phyloP scores from a whole-genome alignment of 177 flowering plant genomes.

The Vitis hybrid region DNA sequence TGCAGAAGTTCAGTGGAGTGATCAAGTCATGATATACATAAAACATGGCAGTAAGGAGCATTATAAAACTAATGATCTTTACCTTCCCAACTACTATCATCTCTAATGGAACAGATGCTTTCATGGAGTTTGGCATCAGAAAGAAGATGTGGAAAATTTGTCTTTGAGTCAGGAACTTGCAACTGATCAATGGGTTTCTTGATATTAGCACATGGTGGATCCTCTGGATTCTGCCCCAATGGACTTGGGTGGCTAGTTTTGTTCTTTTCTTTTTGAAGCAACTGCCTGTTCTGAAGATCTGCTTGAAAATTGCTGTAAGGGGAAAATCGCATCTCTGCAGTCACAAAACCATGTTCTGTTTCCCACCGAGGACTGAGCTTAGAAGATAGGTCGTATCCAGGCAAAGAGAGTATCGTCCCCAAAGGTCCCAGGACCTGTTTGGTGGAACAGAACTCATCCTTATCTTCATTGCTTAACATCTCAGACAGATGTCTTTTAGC shows the following conservation, averaged over 20 bases:
- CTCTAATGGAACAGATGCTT: background rate
- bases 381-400: slow-evolving; percentile 36
- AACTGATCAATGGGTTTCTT: slow-evolving; percentile 4
- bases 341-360: slow-evolving; percentile 4
- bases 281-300: slow-evolving; percentile 11
- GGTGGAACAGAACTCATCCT: slow-evolving; percentile 11
- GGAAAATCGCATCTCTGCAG: slow-evolving; percentile 28
- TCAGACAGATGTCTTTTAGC: slow-evolving; percentile 41
- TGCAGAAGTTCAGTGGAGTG: slow-evolving; percentile 5
- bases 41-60: background rate
- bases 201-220: slow-evolving; percentile 2
- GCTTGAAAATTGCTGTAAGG: slow-evolving; percentile 14
- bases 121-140: background rate
- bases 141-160: background rate
- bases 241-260: slow-evolving; percentile 14
- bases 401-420: slow-evolving; percentile 31
- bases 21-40: background rate
- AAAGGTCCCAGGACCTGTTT: slow-evolving; percentile 25
- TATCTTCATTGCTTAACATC: slow-evolving; percentile 25
- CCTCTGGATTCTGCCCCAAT: slow-evolving; percentile 17
- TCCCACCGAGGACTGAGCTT: slow-evolving; percentile 21
- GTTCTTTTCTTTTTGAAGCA: slow-evolving; percentile 17
- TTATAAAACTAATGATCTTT: background rate
- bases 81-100: slow-evolving; percentile 10
- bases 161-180: slow-evolving; percentile 1